Evolutionary conservation across 352 stramenopile species (phyloP).

Genomic region (Pythium rhizo-oryzae): DNA sequence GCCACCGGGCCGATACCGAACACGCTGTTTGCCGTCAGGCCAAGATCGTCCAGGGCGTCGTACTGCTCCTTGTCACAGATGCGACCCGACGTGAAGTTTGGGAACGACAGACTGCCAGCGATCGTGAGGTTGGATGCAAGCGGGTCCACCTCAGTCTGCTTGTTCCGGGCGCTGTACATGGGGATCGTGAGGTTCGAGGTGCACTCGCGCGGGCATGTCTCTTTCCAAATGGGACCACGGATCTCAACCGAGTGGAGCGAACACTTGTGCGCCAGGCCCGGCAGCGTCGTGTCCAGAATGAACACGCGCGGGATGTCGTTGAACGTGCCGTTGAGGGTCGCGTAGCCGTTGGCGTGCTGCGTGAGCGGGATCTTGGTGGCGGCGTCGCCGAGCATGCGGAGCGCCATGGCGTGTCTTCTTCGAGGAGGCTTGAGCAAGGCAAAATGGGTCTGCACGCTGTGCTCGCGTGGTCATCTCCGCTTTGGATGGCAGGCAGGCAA

Average conservation of each 20-base stretch:
- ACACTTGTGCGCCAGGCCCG: background rate
- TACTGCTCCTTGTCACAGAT: background rate
- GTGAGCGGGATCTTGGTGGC: background rate
- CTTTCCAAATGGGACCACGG: background rate
- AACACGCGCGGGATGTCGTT: slow-evolving; percentile 11
- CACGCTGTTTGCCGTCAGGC: background rate
- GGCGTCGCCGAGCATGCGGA: slow-evolving; percentile 5
- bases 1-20: slow-evolving; percentile 10
- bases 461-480: no score
- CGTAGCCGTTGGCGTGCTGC: background rate
- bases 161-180: background rate
- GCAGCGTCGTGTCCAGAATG: slow-evolving; percentile 5
- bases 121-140: slow-evolving; percentile 9
- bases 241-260: background rate
- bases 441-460: no score
- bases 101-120: background rate
- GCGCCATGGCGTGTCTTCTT: background rate
- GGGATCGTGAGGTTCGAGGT: slow-evolving; percentile 1
- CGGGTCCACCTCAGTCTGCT: background rate
- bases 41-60: background rate
- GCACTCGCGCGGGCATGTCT: background rate
- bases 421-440: no score
- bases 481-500: no score
- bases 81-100: slow-evolving; percentile 5
- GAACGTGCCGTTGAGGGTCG: slow-evolving; percentile 13